Percentiles rank a stretch among this genome's conserved stretches.
phyloP scores from a whole-genome alignment of 129 eudicot species.

The Dittrichia graveolens region DNA sequence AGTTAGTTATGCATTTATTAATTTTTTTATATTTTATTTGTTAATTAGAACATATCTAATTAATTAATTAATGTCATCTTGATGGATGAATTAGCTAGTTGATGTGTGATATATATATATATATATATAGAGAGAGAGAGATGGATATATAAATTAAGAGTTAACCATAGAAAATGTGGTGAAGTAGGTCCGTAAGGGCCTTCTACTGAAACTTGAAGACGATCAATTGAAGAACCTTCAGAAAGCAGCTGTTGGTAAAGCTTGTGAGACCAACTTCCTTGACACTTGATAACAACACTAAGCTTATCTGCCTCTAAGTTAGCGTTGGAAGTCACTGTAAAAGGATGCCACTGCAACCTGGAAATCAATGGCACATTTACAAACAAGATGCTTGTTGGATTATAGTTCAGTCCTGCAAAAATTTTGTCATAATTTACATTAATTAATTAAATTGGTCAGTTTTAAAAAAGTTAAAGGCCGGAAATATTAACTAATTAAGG shows the following conservation, averaged over 20 bases:
- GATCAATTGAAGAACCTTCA: conserved; percentile 34
- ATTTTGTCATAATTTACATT: neutral
- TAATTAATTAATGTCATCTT: no score
- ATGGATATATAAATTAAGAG: neutral
- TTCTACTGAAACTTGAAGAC: conserved; percentile 59
- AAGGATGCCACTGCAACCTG: conserved; percentile 78
- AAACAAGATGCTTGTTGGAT: conserved; percentile 60
- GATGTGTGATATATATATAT: no score
- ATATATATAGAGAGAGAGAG: no score
- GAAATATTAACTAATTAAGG: no score
- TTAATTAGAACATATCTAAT: no score
- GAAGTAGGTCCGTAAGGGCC: conserved; percentile 83
- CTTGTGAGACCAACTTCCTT: conserved; percentile 64
- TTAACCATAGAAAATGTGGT: conserved; percentile 54
- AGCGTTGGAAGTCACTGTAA: conserved; percentile 59
- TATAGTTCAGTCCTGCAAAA: conserved; percentile 50
- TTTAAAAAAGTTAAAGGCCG: no score
- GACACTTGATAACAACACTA: conserved; percentile 54
- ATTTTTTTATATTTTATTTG: no score
- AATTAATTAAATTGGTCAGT: no score
- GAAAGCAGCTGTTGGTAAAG: conserved; percentile 55
- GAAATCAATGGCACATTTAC: conserved; percentile 62
- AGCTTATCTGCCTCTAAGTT: conserved; percentile 56
- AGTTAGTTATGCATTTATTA: no score
- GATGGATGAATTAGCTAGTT: no score